Evolutionary conservation across 331 rosid species (phyloP).

Genomic region (Rosa hybrid): DNA sequence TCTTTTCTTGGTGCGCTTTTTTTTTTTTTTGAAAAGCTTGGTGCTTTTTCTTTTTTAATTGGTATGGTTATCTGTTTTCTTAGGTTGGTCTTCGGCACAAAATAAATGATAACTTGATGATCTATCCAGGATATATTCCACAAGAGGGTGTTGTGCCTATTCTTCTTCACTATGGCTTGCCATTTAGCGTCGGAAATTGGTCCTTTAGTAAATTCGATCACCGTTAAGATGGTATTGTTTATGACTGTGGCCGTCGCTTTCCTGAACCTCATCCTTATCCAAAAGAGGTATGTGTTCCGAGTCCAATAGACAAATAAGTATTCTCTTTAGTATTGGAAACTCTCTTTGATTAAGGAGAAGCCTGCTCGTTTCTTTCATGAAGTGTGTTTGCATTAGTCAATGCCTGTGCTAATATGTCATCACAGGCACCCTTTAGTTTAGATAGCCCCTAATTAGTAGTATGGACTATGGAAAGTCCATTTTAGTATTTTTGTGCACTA

Average conservation of each 20-base stretch:
- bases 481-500: background rate
- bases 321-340: slow-evolving; percentile 13
- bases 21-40: too few species aligned
- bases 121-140: slow-evolving; percentile 91
- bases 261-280: slow-evolving; percentile 98
- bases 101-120: slow-evolving; percentile 94
- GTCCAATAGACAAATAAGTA: background rate
- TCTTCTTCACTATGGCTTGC: slow-evolving; percentile 95
- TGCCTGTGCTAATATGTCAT: slow-evolving; percentile 9
- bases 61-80: slow-evolving; percentile 20
- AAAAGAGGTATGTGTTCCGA: slow-evolving; percentile 61
- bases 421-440: background rate
- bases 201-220: slow-evolving; percentile 42
- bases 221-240: slow-evolving; percentile 77
- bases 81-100: slow-evolving; percentile 95
- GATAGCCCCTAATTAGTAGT: background rate
- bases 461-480: background rate
- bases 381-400: slow-evolving; percentile 9
- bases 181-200: slow-evolving; percentile 89
- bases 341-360: background rate
- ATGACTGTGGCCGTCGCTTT: slow-evolving; percentile 61
- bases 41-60: slow-evolving; percentile 10
- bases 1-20: slow-evolving; percentile 9
- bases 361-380: slow-evolving; percentile 2
- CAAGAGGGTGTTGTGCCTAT: slow-evolving; percentile 75